Base-by-base conservation (phyloP, 1,284 basidiomycete genomes). In the Porogramme epimiltina region DNA sequence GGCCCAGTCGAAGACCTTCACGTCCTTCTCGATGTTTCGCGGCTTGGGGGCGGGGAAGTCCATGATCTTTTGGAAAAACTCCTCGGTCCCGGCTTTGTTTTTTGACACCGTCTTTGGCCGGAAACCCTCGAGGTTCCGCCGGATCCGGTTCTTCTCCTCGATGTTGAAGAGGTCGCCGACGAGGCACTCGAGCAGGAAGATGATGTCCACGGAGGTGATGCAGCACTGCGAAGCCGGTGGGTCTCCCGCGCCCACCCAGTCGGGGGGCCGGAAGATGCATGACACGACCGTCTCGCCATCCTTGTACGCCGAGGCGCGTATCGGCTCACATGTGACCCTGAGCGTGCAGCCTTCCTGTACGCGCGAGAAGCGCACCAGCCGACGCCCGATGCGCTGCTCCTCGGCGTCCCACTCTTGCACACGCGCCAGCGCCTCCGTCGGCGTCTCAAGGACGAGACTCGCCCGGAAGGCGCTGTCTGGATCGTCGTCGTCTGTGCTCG, bases 1-100 rank as follows among this genome's bases (percentile, higher is more conserved):
- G 40, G 80, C 81, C 95, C 95, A 98, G n/a, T 89, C 85, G 66
- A 98, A 98, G 2, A 98, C 94, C 73, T 98, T 98, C 67, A 98
- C 82, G 65, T 97, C 94, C 78, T 98, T 98, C 70, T 98, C 95
- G 56, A 98, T 98, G 69, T 96, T 95, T 47, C 96, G 80, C 4
- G 95, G 95, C 69, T 93, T 95, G 2, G 95, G 95, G 50, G 90
- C 85, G 0, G 93, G 91, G 66, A 97, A 96, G 51, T 91, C 85
- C 95, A 98, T 98, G 73, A 98, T 95, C 59, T 86, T 81, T 71
- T 91, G 87, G 78, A 98, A 98, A 73, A 98, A 94, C 22, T 80
- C 78, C 63, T 93, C 91, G 56, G 82, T 87, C 5, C 87, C 89
- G 0, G 79, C 71, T 63, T 93, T 90, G 66, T 84, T 84, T 74